These are phyloP conservation scores for Aspergillus bombycis DNA, from an alignment of 2,329 filamentous ascomycete genomes.

Conservation along the genomic window DNA sequence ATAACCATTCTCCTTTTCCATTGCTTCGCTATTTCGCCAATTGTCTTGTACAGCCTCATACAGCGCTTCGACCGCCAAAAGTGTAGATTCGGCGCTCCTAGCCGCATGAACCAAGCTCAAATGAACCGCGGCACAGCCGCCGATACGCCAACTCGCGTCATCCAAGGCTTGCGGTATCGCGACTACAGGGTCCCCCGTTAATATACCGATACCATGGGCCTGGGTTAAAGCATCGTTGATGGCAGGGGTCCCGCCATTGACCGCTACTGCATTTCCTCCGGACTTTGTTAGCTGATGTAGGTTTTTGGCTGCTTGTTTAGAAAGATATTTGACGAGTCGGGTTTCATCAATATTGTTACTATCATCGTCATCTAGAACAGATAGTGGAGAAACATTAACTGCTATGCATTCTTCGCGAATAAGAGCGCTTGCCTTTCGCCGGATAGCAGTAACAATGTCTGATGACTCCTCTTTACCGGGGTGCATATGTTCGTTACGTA, in stretches of 20 bases:
- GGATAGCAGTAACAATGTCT: slow-evolving; percentile 86
- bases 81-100: slow-evolving; percentile 67
- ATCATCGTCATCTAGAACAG: slow-evolving; percentile 80
- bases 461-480: slow-evolving; percentile 88
- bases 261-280: slow-evolving; percentile 75
- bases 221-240: slow-evolving; percentile 87
- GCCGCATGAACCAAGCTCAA: slow-evolving; percentile 83
- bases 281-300: slow-evolving; percentile 71
- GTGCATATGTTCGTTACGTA: slow-evolving; percentile 88
- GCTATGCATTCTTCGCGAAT: slow-evolving; percentile 80
- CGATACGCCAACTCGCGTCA: slow-evolving; percentile 87
- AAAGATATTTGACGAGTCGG: slow-evolving; percentile 75
- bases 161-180: slow-evolving; percentile 82
- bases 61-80: slow-evolving; percentile 78
- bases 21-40: slow-evolving; percentile 97
- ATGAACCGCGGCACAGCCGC: slow-evolving; percentile 85
- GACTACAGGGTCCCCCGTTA: slow-evolving; percentile 82
- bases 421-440: slow-evolving; percentile 79
- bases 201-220: slow-evolving; percentile 76
- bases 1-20: slow-evolving; percentile 95
- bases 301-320: slow-evolving; percentile 68
- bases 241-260: slow-evolving; percentile 85
- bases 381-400: slow-evolving; percentile 79
- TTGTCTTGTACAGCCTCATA: slow-evolving; percentile 85
- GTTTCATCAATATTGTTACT: slow-evolving; percentile 72